phyloP scores from a whole-genome alignment of 345 rosid species.

The Garcia nutans region DNA sequence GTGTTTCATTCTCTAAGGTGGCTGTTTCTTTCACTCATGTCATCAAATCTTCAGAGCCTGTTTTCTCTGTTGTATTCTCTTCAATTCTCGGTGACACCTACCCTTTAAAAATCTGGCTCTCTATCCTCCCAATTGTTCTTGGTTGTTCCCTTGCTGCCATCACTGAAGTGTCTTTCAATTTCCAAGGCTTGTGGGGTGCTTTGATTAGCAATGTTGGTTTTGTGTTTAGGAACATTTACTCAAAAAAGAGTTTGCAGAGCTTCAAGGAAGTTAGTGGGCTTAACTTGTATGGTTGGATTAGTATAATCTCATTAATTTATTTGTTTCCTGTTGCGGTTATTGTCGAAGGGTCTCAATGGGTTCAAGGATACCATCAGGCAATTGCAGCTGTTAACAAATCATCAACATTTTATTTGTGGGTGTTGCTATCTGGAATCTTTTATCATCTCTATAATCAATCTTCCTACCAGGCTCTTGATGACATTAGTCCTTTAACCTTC shows the following conservation, averaged over 20 bases:
- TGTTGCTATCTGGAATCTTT: conserved; percentile 77
- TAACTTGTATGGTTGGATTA: conserved; percentile 86
- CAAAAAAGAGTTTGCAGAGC: conserved; percentile 70
- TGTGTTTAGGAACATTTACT: conserved; percentile 82
- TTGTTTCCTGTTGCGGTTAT: conserved; percentile 80
- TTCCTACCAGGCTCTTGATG: conserved; percentile 93
- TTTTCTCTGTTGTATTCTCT: conserved; percentile 90
- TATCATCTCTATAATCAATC: conserved; percentile 92
- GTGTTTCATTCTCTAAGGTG: conserved; percentile 95
- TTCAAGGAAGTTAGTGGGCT: conserved; percentile 88
- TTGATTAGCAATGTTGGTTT: conserved; percentile 94
- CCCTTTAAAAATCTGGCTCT: conserved; percentile 84
- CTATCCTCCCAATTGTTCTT: conserved; percentile 85
- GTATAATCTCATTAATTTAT: conserved; percentile 65
- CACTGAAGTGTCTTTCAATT: conserved; percentile 90
- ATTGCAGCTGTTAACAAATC: conserved; percentile 63
- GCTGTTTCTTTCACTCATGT: conserved; percentile 98
- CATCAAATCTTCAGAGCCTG: conserved; percentile 94
- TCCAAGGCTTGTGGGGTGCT: conserved; percentile 83
- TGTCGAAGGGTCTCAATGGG: conserved; percentile 92
- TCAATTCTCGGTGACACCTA: conserved; percentile 84
- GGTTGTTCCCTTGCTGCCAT: conserved; percentile 95
- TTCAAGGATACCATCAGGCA: conserved; percentile 77
- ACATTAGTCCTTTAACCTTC: conserved; percentile 87
- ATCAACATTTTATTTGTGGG: conserved; percentile 81